Conservation (phyloP, 768 basidiomycete species). For the Myochromella boudieri region DNA sequence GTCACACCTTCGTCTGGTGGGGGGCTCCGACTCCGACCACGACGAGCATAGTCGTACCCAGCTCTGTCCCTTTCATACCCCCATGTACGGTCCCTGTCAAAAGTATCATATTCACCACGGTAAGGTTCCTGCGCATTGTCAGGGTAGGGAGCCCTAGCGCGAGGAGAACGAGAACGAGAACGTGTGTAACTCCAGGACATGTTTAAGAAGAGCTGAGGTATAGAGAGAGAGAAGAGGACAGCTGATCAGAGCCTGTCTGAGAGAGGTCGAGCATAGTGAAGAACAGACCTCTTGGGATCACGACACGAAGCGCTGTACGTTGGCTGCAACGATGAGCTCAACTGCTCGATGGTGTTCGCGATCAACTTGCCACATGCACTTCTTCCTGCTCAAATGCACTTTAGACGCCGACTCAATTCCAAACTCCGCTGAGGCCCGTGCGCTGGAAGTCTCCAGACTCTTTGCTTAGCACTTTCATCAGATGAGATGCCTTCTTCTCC, state of each 20-base stretch:
- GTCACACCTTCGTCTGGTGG: constrained; percentile 63
- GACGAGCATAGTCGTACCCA: constrained; percentile 65
- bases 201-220: constrained; percentile 59
- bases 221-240: constrained; percentile 58
- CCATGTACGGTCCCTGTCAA: constrained; percentile 74
- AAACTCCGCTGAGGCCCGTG: constrained; percentile 16
- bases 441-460: too few species aligned
- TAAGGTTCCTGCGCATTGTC: constrained; percentile 59
- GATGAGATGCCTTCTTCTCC: too few species aligned
- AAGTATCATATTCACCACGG: constrained; percentile 66
- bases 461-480: too few species aligned
- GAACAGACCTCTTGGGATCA: constrained; percentile 89
- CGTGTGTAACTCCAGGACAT: constrained; percentile 86
- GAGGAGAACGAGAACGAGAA: constrained; percentile 84
- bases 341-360: constrained; percentile 62
- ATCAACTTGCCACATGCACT: constrained; percentile 39
- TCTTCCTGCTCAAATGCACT: constrained; percentile 23
- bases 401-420: constrained; percentile 41
- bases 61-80: constrained; percentile 70
- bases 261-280: constrained; percentile 86
- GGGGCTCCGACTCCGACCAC: constrained; percentile 79
- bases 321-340: constrained; percentile 42
- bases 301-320: constrained; percentile 48
- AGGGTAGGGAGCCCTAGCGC: constrained; percentile 55
- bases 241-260: constrained; percentile 73